Evolutionary conservation across 495 filamentous ascomycete genomes (phyloP), one percentile per base, ranked within the genome.

Genomic region (Delitschia confertaspora): DNA sequence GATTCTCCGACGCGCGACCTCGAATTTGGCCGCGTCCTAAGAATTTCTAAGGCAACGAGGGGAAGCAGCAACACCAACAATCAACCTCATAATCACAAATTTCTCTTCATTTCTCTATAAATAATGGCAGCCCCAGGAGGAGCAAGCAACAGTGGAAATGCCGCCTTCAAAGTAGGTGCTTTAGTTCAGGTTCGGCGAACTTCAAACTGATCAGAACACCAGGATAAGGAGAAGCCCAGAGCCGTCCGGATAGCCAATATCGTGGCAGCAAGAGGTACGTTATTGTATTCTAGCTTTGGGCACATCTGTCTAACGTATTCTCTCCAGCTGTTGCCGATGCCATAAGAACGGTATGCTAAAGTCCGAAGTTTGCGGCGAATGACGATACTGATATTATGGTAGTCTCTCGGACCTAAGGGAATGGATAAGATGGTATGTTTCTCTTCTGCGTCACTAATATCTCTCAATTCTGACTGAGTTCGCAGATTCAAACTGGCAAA

Each of bases 171-270:
- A 67, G 87, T 89, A 72, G 43, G 39, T 41, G 10, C 29, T 13
- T 11, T n/a, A 6, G 0, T n/a, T 3, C 20, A 45, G 49, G 33
- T 38, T 41, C 10, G 2, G 20, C 13, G 42, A 45, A 34, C 34
- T 49, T 45, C 10, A 10, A 62, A 63, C 65, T 62, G 53, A 53
- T 53, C 10, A 47, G 47, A 53, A 56, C 45, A 59, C 44, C 60
- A 93, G 85, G 85, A 93, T 67, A 96, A 95, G 76, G 89, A 94
- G 72, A 98, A 98, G 83, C 91, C 91, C 47, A 77, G 85, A 72
- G 93, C 91, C 39, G 91, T 98, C 51, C 84, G 91, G 45, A 83
- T 80, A 40, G 82, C 84, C 46, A 98, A 98, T 66, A 96, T 98
- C 66, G 80, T 93, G 55, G 91, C 91, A 54, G 91, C 91, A 54